phyloP scores from a whole-genome alignment of 345 rosid genomes.

The Lepidium sativum region DNA sequence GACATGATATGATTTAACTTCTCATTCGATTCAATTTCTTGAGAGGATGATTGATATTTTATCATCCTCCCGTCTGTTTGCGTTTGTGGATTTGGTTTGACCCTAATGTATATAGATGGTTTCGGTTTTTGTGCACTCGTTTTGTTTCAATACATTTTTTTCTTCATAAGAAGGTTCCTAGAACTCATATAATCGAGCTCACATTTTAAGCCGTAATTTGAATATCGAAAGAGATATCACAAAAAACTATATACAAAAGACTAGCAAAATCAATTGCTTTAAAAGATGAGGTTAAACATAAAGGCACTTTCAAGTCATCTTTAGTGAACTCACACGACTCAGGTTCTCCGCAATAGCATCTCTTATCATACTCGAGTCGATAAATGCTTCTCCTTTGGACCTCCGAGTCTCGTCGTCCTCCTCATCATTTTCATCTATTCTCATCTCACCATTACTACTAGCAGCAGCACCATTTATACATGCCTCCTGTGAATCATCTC shows the following conservation, averaged over 20 bases:
- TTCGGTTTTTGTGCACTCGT: background rate
- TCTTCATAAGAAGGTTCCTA: background rate
- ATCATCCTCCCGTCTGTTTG: constrained; percentile 14
- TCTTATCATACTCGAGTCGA: constrained; percentile 36
- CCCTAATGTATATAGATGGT: constrained; percentile 18
- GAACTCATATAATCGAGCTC: background rate
- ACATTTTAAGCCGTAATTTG: background rate
- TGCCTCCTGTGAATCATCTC: constrained; percentile 36
- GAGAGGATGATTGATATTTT: constrained; percentile 20
- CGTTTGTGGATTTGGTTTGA: constrained; percentile 20
- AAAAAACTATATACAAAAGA: background rate
- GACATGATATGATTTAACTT: constrained; percentile 7
- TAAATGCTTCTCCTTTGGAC: constrained; percentile 40
- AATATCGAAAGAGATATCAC: background rate
- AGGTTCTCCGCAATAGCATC: constrained; percentile 57
- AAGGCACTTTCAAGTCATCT: constrained; percentile 13
- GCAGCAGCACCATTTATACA: background rate
- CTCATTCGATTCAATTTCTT: constrained; percentile 1
- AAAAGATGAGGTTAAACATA: background rate
- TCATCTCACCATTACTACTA: background rate
- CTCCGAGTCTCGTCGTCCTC: constrained; percentile 22
- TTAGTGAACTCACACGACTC: constrained; percentile 35
- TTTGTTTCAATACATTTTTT: background rate
- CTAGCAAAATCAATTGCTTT: background rate
- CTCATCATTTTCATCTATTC: constrained; percentile 8